Evolutionary conservation across 2,329 filamentous ascomycete genomes (phyloP), one percentile per base, ranked within the genome.

Genomic region (Diaporthe aspalathi): DNA sequence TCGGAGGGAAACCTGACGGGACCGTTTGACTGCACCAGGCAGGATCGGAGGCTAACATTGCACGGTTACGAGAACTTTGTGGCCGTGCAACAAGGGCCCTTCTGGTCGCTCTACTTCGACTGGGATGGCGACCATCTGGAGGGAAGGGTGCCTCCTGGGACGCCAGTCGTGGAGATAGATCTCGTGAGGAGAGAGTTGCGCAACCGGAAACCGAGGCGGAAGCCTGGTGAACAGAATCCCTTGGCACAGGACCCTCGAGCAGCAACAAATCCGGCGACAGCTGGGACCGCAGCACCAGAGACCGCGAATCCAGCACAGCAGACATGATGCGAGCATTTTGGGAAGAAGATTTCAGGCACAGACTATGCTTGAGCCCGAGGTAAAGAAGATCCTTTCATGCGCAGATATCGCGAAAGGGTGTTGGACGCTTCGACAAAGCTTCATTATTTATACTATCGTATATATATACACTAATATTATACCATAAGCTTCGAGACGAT

Each of bases 81-180:
- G 11, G 85, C 84, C 1, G 85, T 87, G 0, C 80, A 83, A 66
- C 83, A 85, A 50, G 80, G 80, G 3, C 81, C 80, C 0, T 79
- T 84, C 56, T 87, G 84, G 84, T 81, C 82, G 5, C 76, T 86
- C 0, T 87, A 85, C 73, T 87, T 85, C 69, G 85, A 87, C 73
- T 75, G 76, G 14, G 85, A 87, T 47, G 84, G 84, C 22, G 81
- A 88, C 71, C 80, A 81, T 1, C 74, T 88, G 32, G 77, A 74
- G 53, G 78, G 76, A 0, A 88, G 86, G 75, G 79, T 89, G 4
- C 80, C 82, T 0, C 77, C 79, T 63, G 86, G 84, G 2, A 86
- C 83, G 2, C 80, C 84, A 11, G 84, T 90, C 1, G 80, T 90
- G 8, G 88, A 90, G 68, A 78, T 91, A 5, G 87, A 90, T 75